phyloP scores from a whole-genome alignment of 2,329 filamentous ascomycete genomes.

The Hyphodiscus sp. region DNA sequence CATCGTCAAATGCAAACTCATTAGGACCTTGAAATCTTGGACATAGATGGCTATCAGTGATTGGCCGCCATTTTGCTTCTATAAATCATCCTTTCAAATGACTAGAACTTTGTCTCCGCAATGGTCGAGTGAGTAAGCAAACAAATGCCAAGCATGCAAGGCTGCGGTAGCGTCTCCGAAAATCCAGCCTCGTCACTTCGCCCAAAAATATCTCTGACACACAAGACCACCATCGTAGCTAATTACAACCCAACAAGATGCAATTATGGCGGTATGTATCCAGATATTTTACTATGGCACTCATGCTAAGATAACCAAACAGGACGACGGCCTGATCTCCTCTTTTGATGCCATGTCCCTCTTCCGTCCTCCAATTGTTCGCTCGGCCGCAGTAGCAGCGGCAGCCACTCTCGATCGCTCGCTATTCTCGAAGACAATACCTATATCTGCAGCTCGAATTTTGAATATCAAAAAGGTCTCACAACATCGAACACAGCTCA shows the following conservation, averaged over 20 bases:
- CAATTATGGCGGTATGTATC: conserved; percentile 22
- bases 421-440: conserved; percentile 72
- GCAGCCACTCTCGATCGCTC: conserved; percentile 76
- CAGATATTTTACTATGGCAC: not conserved
- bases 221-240: not conserved
- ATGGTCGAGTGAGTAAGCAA: not conserved
- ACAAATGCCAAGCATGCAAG: not conserved
- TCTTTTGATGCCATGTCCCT: conserved; percentile 42
- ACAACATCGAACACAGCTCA: conserved; percentile 59
- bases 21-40: too few species aligned
- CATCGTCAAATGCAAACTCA: too few species aligned
- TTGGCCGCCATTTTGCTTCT: not conserved
- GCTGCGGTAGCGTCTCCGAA: not conserved
- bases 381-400: conserved; percentile 50
- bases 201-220: not conserved
- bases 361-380: conserved; percentile 75
- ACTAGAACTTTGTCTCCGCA: not conserved
- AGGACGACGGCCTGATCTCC: conserved; percentile 14
- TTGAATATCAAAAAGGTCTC: conserved; percentile 70
- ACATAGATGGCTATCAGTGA: too few species aligned
- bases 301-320: conserved; percentile 2
- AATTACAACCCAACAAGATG: conserved; percentile 14
- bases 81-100: not conserved
- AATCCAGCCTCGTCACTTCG: conserved; percentile 3
- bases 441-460: conserved; percentile 71